Conservation (phyloP, 768 basidiomycete species). For the Sarcomyxa edulis region DNA sequence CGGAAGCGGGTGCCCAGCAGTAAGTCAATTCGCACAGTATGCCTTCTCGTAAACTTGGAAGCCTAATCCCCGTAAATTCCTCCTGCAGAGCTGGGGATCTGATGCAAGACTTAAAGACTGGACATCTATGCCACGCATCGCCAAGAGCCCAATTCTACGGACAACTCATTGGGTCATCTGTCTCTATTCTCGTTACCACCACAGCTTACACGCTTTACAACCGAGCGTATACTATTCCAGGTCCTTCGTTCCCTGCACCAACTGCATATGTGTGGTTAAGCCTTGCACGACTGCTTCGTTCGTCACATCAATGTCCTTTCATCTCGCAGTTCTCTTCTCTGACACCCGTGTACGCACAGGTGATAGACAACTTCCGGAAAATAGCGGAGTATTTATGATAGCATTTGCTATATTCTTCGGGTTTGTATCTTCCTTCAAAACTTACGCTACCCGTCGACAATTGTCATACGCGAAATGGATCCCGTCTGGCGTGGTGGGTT, state of each 20-base stretch:
- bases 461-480: conserved; percentile 68
- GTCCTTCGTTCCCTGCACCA: conserved; percentile 93
- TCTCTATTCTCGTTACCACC: conserved; percentile 85
- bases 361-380: conserved; percentile 76
- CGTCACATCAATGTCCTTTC: conserved; percentile 21
- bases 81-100: conserved; percentile 80
- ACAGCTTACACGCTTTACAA: conserved; percentile 87
- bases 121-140: conserved; percentile 86
- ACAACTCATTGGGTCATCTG: conserved; percentile 83
- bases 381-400: conserved; percentile 75
- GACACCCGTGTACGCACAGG: conserved; percentile 38
- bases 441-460: conserved; percentile 43
- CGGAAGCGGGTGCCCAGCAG: conserved; percentile 94
- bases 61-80: conserved; percentile 1
- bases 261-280: conserved; percentile 92
- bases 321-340: conserved; percentile 8
- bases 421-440: conserved; percentile 60
- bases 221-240: conserved; percentile 83
- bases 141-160: conserved; percentile 94
- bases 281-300: conserved; percentile 71
- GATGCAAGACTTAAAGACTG: conserved; percentile 98
- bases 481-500: conserved; percentile 89
- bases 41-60: conserved; percentile 2
- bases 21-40: conserved; percentile 27
- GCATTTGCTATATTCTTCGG: conserved; percentile 70